A percentile compares a stretch with the other conserved stretches of the same genome.
phyloP scores from a whole-genome alignment of 2,329 filamentous ascomycete species.

The Xylaria polymorpha region DNA sequence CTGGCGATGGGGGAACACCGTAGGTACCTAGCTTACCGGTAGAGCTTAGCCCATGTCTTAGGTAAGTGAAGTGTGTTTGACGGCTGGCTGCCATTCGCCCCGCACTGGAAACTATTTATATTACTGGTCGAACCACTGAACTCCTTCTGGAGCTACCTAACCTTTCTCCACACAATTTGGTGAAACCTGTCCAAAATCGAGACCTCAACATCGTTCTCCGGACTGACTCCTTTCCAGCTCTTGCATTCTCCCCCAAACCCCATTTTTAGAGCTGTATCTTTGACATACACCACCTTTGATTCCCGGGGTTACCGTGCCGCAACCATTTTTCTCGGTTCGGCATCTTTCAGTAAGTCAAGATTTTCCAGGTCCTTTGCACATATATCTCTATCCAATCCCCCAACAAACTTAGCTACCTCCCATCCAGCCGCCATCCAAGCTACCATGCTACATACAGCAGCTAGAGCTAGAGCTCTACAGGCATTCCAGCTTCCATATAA shows the following conservation, averaged over 20 bases:
- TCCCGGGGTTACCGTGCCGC: constrained; percentile 11
- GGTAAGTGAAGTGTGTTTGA: neutral
- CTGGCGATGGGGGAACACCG: neutral
- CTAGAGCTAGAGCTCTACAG: constrained; percentile 12
- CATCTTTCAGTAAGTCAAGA: constrained; percentile 32
- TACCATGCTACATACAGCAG: neutral
- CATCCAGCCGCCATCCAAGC: constrained; percentile 3
- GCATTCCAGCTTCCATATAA: neutral
- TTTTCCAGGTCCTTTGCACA: neutral
- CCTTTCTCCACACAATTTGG: constrained; percentile 49
- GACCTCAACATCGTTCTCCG: constrained; percentile 41
- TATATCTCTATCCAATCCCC: neutral
- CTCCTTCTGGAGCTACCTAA: neutral
- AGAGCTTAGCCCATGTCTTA: neutral
- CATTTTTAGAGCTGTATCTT: constrained; percentile 14
- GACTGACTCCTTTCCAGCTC: constrained; percentile 20
- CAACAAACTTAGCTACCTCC: neutral
- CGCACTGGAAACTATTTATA: constrained; percentile 5
- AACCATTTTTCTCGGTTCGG: constrained; percentile 5
- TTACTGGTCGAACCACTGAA: constrained; percentile 9
- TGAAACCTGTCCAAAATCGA: constrained; percentile 53
- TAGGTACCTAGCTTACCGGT: no score
- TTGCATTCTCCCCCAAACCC: constrained; percentile 1
- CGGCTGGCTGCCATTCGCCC: constrained; percentile 30
- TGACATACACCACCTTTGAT: constrained; percentile 24